phyloP scores from a whole-genome alignment of 805 yeast genomes.

The Scheffersomyces ergatensis region DNA sequence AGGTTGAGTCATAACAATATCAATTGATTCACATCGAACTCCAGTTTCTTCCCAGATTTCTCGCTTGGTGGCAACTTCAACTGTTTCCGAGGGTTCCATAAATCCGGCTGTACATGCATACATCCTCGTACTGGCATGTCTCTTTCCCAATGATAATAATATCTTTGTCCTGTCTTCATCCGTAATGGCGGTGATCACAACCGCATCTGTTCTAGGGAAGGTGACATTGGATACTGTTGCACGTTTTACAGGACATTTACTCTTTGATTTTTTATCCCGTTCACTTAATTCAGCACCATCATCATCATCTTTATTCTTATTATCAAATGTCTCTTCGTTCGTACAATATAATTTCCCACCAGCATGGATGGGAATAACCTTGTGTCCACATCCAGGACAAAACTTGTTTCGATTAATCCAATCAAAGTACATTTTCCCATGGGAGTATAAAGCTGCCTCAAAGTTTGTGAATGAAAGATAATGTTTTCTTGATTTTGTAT shows the following conservation, averaged over 20 bases:
- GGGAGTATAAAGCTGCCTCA: slow-evolving; percentile 72
- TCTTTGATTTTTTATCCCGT: slow-evolving; percentile 12
- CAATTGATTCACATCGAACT: slow-evolving; percentile 55
- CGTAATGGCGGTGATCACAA: slow-evolving; percentile 76
- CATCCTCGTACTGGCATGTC: slow-evolving; percentile 55
- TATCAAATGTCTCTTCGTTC: slow-evolving; percentile 9
- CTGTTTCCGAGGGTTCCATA: slow-evolving; percentile 91
- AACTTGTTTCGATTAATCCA: slow-evolving; percentile 73
- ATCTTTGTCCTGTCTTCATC: slow-evolving; percentile 58
- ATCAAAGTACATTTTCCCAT: slow-evolving; percentile 80
- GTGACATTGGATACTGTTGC: slow-evolving; percentile 66
- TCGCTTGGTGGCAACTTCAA: slow-evolving; percentile 82
- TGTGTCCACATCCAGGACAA: slow-evolving; percentile 86
- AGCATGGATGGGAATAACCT: slow-evolving; percentile 59
- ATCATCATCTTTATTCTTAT: slow-evolving; percentile 10
- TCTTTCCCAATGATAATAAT: slow-evolving; percentile 66
- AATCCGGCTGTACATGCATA: slow-evolving; percentile 92
- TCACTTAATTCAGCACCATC: no score
- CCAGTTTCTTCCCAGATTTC: slow-evolving; percentile 98
- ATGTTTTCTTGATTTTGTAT: slow-evolving; percentile 35
- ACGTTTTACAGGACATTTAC: slow-evolving; percentile 35
- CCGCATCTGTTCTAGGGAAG: slow-evolving; percentile 92
- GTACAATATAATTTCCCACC: slow-evolving; percentile 64
- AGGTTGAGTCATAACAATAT: slow-evolving; percentile 77
- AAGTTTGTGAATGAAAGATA: slow-evolving; percentile 27